phyloP scores from a whole-genome alignment of 306 rosid species.

The Glycyrrhiza uralensis region DNA sequence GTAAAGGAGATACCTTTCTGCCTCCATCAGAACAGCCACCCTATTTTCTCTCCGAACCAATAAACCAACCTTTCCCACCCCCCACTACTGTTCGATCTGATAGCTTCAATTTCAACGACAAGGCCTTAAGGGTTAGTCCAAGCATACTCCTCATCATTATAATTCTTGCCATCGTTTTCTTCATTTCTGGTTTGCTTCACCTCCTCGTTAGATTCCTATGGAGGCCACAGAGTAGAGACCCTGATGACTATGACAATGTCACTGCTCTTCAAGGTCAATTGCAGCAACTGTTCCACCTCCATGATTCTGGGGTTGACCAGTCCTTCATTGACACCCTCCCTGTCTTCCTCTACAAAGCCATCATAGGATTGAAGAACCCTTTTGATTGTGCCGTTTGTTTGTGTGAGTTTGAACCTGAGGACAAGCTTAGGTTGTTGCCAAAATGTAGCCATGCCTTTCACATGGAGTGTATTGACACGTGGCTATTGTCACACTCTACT shows the following conservation, averaged over 20 bases:
- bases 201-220: slow-evolving; percentile 77
- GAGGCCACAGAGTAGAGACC: slow-evolving; percentile 58
- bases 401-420: slow-evolving; percentile 84
- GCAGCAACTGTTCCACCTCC: slow-evolving; percentile 92
- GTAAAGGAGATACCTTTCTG: slow-evolving; percentile 24
- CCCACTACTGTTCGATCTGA: slow-evolving; percentile 33
- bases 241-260: slow-evolving; percentile 61
- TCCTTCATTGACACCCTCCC: slow-evolving; percentile 88
- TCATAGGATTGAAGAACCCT: slow-evolving; percentile 77
- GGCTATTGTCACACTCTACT: slow-evolving; percentile 96
- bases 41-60: slow-evolving; percentile 25
- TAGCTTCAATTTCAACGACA: slow-evolving; percentile 47
- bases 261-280: slow-evolving; percentile 90
- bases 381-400: slow-evolving; percentile 96
- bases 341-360: slow-evolving; percentile 75
- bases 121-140: slow-evolving; percentile 59
- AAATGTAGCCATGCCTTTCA: slow-evolving; percentile 97
- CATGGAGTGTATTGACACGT: slow-evolving; percentile 85
- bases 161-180: slow-evolving; percentile 79
- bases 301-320: slow-evolving; percentile 95
- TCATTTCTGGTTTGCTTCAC: slow-evolving; percentile 88
- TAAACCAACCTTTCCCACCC: slow-evolving; percentile 33
- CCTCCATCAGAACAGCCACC: slow-evolving; percentile 46
- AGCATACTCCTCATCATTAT: slow-evolving; percentile 69
- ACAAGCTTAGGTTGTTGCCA: slow-evolving; percentile 82